Conservation (phyloP, 1,139 yeast species). For the Meyerozyma elateridarum region DNA sequence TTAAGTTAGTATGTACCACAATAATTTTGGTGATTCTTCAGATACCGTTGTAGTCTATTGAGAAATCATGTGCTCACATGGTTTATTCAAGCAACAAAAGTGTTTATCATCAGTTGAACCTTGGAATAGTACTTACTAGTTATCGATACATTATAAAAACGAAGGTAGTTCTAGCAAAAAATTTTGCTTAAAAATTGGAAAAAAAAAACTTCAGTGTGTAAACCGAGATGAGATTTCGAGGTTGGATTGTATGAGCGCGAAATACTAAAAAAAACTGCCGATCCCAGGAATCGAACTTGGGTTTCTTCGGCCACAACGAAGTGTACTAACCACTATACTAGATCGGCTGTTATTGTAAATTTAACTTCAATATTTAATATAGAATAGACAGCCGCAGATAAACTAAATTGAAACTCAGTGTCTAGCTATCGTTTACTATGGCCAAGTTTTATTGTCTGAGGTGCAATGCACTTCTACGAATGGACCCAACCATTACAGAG, state of each 20-base stretch:
- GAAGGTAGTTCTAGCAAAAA: no score
- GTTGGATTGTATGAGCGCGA: not conserved
- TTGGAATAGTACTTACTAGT: conserved; percentile 3
- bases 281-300: conserved; percentile 46
- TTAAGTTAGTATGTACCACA: conserved; percentile 11
- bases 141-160: not conserved
- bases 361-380: no score
- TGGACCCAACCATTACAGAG: conserved; percentile 27
- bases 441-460: conserved; percentile 24
- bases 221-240: not conserved
- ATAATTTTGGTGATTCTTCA: conserved; percentile 39
- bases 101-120: conserved; percentile 47
- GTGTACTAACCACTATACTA: conserved; percentile 44
- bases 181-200: not conserved
- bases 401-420: no score
- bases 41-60: conserved; percentile 99
- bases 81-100: conserved; percentile 54
- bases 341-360: conserved; percentile 32
- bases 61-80: conserved; percentile 76
- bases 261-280: conserved; percentile 24
- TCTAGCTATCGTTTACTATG: no score
- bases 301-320: conserved; percentile 44
- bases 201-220: not conserved
- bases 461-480: conserved; percentile 27
- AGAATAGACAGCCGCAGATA: no score